These are phyloP conservation scores for Colletotrichum sp. DNA, from an alignment of 2,329 filamentous ascomycete species.

Conservation along the genomic window DNA sequence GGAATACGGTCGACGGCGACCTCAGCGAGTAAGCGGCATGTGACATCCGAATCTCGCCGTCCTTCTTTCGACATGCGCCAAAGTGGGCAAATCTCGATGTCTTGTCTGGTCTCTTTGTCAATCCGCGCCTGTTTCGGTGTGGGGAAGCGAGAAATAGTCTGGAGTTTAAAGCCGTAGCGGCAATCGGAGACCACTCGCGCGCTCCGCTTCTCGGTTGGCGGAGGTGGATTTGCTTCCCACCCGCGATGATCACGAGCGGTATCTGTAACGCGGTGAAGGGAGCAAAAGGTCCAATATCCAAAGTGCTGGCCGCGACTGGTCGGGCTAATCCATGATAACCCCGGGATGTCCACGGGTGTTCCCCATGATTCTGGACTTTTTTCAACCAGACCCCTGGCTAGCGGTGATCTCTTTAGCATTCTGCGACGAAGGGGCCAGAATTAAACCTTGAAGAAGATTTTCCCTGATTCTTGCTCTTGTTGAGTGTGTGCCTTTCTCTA, in stretches of 20 bases:
- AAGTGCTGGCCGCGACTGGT: not conserved
- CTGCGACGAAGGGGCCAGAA: not conserved
- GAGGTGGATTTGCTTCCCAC: not conserved
- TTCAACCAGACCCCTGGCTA: not conserved
- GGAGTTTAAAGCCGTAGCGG: not conserved
- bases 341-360: not conserved
- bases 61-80: not conserved
- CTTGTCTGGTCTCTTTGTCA: not conserved
- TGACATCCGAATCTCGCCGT: not conserved
- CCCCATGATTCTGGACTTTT: not conserved
- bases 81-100: conserved; percentile 4
- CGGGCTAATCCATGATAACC: not conserved
- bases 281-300: not conserved
- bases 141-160: not conserved
- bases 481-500: not conserved
- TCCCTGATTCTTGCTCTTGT: not conserved
- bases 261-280: not conserved
- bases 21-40: not conserved
- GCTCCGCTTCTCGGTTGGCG: not conserved
- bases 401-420: not conserved
- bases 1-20: not conserved
- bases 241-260: not conserved
- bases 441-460: not conserved
- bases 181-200: not conserved
- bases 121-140: conserved; percentile 12